Conservation (phyloP, 768 basidiomycete species). For the Inosperma sp. region DNA sequence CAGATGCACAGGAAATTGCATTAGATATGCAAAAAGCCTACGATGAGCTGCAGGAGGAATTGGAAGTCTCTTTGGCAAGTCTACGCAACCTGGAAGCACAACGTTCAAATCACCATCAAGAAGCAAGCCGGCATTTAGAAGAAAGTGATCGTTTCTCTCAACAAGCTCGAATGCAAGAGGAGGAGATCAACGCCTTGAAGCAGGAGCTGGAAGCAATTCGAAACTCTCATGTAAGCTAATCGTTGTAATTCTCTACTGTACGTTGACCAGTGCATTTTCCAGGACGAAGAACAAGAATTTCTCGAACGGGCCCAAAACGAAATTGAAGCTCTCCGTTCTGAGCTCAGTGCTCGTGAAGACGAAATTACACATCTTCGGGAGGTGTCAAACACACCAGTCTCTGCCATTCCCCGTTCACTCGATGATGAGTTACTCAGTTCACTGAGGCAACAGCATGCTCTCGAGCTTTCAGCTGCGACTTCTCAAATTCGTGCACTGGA, state of each 20-base stretch:
- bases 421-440: slow-evolving; percentile 72
- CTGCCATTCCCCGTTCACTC: slow-evolving; percentile 47
- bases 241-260: neutral
- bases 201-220: slow-evolving; percentile 47
- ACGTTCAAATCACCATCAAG: slow-evolving; percentile 54
- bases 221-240: slow-evolving; percentile 32
- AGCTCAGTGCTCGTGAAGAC: slow-evolving; percentile 57
- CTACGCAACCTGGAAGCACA: slow-evolving; percentile 61
- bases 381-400: slow-evolving; percentile 38
- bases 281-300: slow-evolving; percentile 62
- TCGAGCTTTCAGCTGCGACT: slow-evolving; percentile 77
- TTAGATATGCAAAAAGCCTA: slow-evolving; percentile 62
- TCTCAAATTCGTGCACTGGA: slow-evolving; percentile 78
- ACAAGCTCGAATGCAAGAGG: slow-evolving; percentile 42
- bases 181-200: slow-evolving; percentile 50
- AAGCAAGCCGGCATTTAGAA: slow-evolving; percentile 49
- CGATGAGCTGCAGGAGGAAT: slow-evolving; percentile 55
- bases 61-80: slow-evolving; percentile 49
- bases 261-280: slow-evolving; percentile 10
- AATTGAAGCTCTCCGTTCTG: slow-evolving; percentile 62
- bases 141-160: slow-evolving; percentile 53
- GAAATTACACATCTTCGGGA: slow-evolving; percentile 60
- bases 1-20: slow-evolving; percentile 44
- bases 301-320: slow-evolving; percentile 63
- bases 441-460: slow-evolving; percentile 66